Evolutionary conservation across 768 basidiomycete genomes (phyloP), one percentile per base, ranked within the genome.

Genomic region (Daedalea quercina): DNA sequence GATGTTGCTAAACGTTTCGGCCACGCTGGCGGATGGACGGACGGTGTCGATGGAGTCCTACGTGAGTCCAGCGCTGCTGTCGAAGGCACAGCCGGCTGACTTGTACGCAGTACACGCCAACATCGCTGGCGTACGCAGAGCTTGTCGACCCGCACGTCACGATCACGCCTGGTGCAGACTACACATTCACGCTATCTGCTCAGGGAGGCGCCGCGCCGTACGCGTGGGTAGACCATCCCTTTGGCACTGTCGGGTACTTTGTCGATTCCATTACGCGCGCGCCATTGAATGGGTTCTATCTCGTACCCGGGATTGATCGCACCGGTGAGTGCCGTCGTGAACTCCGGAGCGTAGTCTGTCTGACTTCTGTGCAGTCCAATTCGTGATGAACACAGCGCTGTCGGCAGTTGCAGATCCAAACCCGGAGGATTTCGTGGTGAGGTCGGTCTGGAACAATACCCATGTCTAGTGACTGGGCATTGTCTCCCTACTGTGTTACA

Each of bases 151-250:
- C 81, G 0, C n/a, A 70, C 54, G 77, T 82, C 42, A 54, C 61
- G 0, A 52, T 80, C 6, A 68, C 60, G 0, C 50, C 61, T 9
- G 54, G 58, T 0, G 47, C 61, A 4, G 62, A 75, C 54, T 59
- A 76, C 48, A 75, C 72, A 0, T 81, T 83, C 60, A 76, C 73
- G 1, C 61, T 82, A 3, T 79, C 78, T 2, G 80, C 79, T 1
- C 63, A 65, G 42, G 75, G 76, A 12, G 81, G 80, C 0, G 80
- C 82, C 3, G 79, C 75, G 0, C 67, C 74, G 0, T 82, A 78
- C 76, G 76, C 80, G 4, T 82, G 80, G 80, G 66, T 83, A 1
- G 81, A 82, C 50, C 80, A 82, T 62, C 80, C 80, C 0, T 65
- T 69, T 0, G 77, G 77, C 17, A 81, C 78, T 0, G 67, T 81